Evolutionary conservation across 306 rosid genomes (phyloP).

Genomic region (Erythrophleum fordii): DNA sequence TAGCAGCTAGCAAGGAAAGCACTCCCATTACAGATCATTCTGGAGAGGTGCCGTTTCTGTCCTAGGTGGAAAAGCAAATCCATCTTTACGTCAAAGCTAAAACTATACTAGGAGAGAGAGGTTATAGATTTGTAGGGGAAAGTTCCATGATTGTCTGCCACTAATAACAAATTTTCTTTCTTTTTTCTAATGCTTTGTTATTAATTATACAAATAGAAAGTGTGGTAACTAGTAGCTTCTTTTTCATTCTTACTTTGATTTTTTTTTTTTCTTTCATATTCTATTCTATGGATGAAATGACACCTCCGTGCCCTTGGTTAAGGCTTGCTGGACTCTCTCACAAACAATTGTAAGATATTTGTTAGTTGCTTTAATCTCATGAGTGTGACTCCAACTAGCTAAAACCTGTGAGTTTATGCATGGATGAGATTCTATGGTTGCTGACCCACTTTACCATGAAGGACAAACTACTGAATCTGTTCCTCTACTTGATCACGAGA

Average conservation of each 20-base stretch:
- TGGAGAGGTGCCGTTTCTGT: background rate
- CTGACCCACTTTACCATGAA: background rate
- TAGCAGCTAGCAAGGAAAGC: background rate
- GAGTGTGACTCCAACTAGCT: background rate
- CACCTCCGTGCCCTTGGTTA: background rate
- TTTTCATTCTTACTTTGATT: background rate
- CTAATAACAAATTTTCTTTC: background rate
- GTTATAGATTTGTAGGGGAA: background rate
- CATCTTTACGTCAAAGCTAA: slow-evolving; percentile 8
- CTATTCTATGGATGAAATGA: background rate
- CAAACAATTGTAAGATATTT: background rate
- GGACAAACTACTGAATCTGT: background rate
- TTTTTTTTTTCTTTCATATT: background rate
- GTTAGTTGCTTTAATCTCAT: background rate
- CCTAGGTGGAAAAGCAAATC: slow-evolving; percentile 15
- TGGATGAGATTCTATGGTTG: background rate
- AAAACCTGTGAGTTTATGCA: background rate
- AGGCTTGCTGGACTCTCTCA: background rate
- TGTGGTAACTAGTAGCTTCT: background rate
- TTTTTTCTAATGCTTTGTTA: background rate
- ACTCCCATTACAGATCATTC: background rate
- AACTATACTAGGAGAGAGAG: background rate
- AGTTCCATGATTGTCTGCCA: slow-evolving; percentile 30
- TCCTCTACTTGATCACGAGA: background rate
- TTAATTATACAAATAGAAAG: background rate